phyloP scores from a whole-genome alignment of 352 stramenopile genomes.

The Phytophthora idaei region DNA sequence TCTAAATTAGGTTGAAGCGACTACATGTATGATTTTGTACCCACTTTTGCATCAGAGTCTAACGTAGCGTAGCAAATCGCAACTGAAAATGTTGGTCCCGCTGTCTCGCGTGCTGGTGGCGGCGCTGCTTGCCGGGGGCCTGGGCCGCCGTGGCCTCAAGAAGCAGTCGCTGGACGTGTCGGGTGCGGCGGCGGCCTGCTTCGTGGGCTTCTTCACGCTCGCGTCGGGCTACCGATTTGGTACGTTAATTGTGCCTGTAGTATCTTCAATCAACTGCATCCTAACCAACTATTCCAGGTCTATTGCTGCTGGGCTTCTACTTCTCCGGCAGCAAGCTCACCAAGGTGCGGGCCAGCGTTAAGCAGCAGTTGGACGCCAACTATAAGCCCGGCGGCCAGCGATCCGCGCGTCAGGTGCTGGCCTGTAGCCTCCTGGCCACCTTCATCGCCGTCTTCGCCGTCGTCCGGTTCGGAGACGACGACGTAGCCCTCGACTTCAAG shows the following conservation, averaged over 20 bases:
- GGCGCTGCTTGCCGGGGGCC: conserved; percentile 40
- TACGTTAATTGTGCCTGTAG: conserved; percentile 14
- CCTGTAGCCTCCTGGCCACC: conserved; percentile 72
- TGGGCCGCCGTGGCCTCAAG: conserved; percentile 61
- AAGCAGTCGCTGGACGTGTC: conserved; percentile 71
- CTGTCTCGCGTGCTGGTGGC: conserved; percentile 48
- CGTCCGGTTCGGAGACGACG: conserved; percentile 45
- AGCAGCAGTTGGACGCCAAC: conserved; percentile 70
- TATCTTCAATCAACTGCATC: background rate
- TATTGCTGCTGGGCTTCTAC: conserved; percentile 86
- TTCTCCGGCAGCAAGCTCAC: conserved; percentile 88
- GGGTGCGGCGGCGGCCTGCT: conserved; percentile 63
- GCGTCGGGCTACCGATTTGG: conserved; percentile 70
- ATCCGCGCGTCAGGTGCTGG: conserved; percentile 75
- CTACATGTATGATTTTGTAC: conserved; percentile 2
- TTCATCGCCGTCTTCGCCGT: conserved; percentile 66
- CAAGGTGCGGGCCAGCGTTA: conserved; percentile 62
- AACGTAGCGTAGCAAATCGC: conserved; percentile 22
- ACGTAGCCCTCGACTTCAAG: conserved; percentile 47
- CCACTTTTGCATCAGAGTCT: background rate
- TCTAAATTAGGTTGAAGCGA: too few relatives aligned
- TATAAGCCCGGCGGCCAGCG: conserved; percentile 85
- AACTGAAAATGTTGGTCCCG: conserved; percentile 18
- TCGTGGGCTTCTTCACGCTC: conserved; percentile 75
- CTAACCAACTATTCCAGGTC: conserved; percentile 39